Evolutionary conservation across 2,329 filamentous ascomycete genomes (phyloP).

Genomic region (Neonectria sp.): DNA sequence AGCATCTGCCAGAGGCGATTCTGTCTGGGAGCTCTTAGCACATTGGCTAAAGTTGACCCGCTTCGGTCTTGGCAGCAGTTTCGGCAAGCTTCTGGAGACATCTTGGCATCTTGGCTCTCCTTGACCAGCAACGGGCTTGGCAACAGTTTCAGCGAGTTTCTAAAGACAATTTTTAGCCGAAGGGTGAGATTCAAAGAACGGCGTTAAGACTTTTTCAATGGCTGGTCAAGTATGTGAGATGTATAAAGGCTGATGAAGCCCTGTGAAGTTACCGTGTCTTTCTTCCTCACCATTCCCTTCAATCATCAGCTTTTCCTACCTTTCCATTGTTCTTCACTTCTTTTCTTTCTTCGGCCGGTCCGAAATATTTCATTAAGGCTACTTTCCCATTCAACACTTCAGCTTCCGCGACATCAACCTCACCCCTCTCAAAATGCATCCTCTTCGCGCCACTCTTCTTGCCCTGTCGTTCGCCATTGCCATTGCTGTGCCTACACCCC

Average conservation of each 20-base stretch:
- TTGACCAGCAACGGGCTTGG: neutral
- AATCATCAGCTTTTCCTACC: neutral
- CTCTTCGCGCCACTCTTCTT: neutral
- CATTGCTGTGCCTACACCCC: neutral
- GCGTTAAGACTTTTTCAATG: neutral
- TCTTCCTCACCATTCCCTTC: neutral
- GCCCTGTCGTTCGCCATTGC: neutral
- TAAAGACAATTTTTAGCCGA: neutral
- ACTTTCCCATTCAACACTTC: neutral
- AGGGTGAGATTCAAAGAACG: neutral
- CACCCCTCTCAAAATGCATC: neutral
- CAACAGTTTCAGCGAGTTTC: neutral
- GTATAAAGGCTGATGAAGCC: neutral
- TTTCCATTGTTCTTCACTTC: neutral
- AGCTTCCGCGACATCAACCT: neutral
- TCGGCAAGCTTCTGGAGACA: neutral
- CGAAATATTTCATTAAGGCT: neutral
- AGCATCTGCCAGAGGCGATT: neutral
- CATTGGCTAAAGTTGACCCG: neutral
- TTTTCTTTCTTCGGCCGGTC: neutral
- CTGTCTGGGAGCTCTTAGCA: neutral
- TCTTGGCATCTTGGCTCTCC: neutral
- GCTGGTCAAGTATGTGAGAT: neutral
- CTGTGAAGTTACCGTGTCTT: neutral
- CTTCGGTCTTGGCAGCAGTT: neutral